Percentiles rank a stretch among this genome's conserved stretches.
These are phyloP conservation scores for Capsella bursapastoris DNA, from an alignment of 345 rosid genomes.

Conservation along the genomic window DNA sequence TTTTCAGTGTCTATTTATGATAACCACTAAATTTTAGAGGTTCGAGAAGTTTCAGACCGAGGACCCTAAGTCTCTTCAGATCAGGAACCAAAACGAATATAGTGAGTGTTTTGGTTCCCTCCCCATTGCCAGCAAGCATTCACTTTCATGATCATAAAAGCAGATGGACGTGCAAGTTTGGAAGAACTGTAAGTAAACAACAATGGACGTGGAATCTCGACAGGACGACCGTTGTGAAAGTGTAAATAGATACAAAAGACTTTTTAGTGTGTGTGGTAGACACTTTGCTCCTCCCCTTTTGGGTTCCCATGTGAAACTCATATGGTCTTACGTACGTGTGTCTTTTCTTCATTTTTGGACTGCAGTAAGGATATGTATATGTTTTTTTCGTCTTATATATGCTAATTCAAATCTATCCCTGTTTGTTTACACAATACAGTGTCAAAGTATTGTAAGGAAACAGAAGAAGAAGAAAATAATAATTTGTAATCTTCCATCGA, in stretches of 20 bases:
- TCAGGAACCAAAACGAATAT: not conserved
- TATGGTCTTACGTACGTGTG: constrained; percentile 17
- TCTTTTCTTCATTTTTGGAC: not conserved
- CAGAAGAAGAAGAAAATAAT: not conserved
- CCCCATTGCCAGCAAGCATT: not conserved
- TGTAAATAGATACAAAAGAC: constrained; percentile 19
- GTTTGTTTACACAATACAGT: not conserved
- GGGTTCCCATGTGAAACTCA: constrained; percentile 22
- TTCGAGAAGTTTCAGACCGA: not conserved
- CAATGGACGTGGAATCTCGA: constrained; percentile 27
- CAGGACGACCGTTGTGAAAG: constrained; percentile 31
- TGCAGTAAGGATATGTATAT: not conserved
- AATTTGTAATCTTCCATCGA: not conserved
- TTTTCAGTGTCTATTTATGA: not conserved
- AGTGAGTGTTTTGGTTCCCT: too few relatives aligned
- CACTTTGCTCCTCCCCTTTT: constrained; percentile 12
- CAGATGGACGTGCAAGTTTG: too few relatives aligned
- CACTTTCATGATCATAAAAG: not conserved
- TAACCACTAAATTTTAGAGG: not conserved
- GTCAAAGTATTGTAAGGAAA: not conserved
- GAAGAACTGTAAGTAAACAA: not conserved
- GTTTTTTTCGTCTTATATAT: not conserved
- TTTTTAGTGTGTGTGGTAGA: constrained; percentile 30
- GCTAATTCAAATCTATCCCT: not conserved
- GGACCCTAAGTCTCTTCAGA: not conserved